phyloP scores from a whole-genome alignment of 768 basidiomycete species.

The Mycena floridula region DNA sequence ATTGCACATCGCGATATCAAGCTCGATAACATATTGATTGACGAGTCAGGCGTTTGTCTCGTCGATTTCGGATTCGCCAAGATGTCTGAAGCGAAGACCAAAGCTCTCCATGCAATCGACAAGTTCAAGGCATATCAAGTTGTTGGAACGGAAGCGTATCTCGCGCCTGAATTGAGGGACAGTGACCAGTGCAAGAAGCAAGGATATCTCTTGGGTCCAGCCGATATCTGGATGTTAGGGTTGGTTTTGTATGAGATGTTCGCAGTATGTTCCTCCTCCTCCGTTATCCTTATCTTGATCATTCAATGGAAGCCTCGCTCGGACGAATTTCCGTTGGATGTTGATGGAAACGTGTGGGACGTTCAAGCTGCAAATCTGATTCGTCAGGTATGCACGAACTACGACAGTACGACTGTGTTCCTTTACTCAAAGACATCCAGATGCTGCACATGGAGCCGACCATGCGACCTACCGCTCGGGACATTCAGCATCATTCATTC shows the following conservation, averaged over 20 bases:
- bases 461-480: neutral
- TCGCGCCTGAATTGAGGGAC: neutral
- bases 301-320: neutral
- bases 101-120: neutral
- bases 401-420: too few species aligned
- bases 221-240: neutral
- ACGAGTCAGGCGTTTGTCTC: neutral
- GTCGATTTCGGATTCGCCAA: neutral
- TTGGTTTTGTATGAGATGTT: neutral
- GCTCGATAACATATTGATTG: neutral
- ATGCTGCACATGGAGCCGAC: neutral
- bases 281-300: neutral
- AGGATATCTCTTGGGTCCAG: neutral
- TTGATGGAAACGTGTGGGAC: neutral
- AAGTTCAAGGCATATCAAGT: neutral
- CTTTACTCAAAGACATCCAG: neutral
- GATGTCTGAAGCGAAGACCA: neutral
- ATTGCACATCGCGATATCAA: neutral
- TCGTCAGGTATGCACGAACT: neutral
- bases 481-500: neutral
- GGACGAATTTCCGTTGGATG: neutral
- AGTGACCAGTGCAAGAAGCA: neutral
- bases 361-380: neutral
- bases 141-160: neutral
- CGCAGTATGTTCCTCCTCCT: neutral